These are phyloP conservation scores for Colletotrichum tofieldiae DNA, from an alignment of 2,329 filamentous ascomycete species.

Conservation along the genomic window DNA sequence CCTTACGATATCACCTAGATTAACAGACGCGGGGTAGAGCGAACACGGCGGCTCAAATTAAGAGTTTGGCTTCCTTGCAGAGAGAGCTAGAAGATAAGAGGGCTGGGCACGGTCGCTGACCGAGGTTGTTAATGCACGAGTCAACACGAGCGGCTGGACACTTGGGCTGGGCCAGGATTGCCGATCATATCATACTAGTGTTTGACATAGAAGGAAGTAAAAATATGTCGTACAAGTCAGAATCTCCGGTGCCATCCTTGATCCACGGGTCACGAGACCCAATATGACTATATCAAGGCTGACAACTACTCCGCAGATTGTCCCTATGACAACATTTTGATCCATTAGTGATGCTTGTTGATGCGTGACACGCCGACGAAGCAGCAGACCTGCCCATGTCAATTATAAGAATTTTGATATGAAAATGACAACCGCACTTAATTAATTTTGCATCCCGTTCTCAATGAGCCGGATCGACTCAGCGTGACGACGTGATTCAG, in stretches of 20 bases:
- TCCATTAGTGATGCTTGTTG: background rate
- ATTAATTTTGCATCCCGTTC: background rate
- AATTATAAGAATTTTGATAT: background rate
- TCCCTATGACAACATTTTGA: background rate
- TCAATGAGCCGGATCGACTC: no score
- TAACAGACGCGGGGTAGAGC: background rate
- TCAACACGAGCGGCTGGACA: background rate
- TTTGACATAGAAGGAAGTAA: background rate
- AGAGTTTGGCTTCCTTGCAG: no score
- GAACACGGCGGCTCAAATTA: no score
- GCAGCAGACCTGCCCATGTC: background rate
- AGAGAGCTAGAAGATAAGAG: background rate
- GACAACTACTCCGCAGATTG: background rate
- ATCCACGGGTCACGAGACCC: slow-evolving; percentile 9
- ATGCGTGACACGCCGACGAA: background rate
- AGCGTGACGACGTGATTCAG: no score
- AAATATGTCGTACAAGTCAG: background rate
- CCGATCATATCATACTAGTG: background rate
- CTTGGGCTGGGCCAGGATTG: background rate
- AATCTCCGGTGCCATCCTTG: background rate
- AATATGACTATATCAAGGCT: background rate
- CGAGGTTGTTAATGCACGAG: background rate
- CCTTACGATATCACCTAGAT: slow-evolving; percentile 5
- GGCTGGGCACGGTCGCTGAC: no score
- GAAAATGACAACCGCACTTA: background rate